Percentiles rank a stretch among this genome's conserved stretches.
phyloP scores from a whole-genome alignment of 495 filamentous ascomycete species.

The Podospora sp. region DNA sequence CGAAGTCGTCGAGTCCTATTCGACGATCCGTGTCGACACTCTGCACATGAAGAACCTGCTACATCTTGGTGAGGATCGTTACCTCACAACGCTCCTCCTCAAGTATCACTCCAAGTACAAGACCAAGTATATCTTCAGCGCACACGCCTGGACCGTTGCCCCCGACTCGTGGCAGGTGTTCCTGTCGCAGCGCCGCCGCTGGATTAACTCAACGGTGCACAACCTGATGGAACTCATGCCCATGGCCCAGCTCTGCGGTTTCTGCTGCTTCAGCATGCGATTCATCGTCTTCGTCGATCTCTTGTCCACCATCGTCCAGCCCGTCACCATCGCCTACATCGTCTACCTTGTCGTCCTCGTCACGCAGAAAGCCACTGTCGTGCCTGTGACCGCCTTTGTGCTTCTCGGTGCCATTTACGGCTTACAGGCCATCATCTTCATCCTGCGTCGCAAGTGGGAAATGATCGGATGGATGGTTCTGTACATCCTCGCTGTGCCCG shows the following conservation, averaged over 20 bases:
- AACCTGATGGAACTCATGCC: slow-evolving; percentile 96
- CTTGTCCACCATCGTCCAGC: slow-evolving; percentile 86
- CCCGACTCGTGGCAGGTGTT: slow-evolving; percentile 93
- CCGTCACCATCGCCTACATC: slow-evolving; percentile 90
- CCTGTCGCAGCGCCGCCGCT: slow-evolving; percentile 95
- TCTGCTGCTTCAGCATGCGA: slow-evolving; percentile 99
- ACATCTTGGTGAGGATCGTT: slow-evolving; percentile 93
- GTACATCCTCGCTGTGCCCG: slow-evolving; percentile 87
- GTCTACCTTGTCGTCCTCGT: slow-evolving; percentile 83
- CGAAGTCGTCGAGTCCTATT: slow-evolving; percentile 83
- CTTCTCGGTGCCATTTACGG: slow-evolving; percentile 94
- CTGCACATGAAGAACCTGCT: slow-evolving; percentile 99
- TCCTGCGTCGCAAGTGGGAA: slow-evolving; percentile 93
- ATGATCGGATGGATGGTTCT: slow-evolving; percentile 99
- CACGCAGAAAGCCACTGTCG: slow-evolving; percentile 55
- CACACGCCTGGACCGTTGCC: slow-evolving; percentile 94
- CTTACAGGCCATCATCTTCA: slow-evolving; percentile 96
- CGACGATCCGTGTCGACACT: slow-evolving; percentile 93
- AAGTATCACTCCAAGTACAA: slow-evolving; percentile 93
- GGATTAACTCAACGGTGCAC: slow-evolving; percentile 99
- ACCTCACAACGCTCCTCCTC: slow-evolving; percentile 89
- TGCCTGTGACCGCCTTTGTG: slow-evolving; percentile 85
- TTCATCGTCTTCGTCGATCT: slow-evolving; percentile 97
- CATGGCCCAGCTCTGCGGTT: slow-evolving; percentile 91
- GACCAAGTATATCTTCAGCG: slow-evolving; percentile 93